Base-by-base conservation (phyloP, 257 asterid species). In the Solanum habrochaites region DNA sequence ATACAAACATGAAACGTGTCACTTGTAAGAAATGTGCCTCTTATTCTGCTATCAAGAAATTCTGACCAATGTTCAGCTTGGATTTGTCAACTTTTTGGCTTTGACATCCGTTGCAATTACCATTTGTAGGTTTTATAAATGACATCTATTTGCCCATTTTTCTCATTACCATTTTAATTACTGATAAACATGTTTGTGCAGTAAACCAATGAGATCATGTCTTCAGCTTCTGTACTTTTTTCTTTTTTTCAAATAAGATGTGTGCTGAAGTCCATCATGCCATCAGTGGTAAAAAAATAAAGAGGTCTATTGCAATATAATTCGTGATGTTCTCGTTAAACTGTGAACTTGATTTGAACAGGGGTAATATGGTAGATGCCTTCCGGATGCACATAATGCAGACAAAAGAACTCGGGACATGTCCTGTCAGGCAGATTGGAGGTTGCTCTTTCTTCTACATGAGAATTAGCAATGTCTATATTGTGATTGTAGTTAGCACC, bases 281-380 rank as follows among this genome's bases (percentile, higher is more conserved):
- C 12, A 74, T 40, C 35, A 23, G 18, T 14, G 10, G 85, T 47
- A 16, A 47, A 47, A 47, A 47, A 25, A 27, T 47, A 47, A 80
- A 49, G 69, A 81, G 20, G 69, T 49, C 69, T 16, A 31, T 45
- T 81, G 85, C 69, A 49, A 31, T 81, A 45, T 81, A 49, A 81
- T 37, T 29, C 1, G 62, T 49, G 85, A 49, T 49, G 29, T 29
- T 81, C 85, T 81, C 85, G 49, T 49, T 49, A 6, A 47, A 31
- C 69, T 29, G 29, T 49, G 67, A 81, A 6, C 69, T n/a, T 85
- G 62, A 86, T 89, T 73, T 83, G 4, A 86, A 81, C 92, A 97
- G 99, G 91, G 99, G 99, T 77, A 97, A 97, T 90, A 97, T 97
- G 99, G 99, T 97, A 88, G 99, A 97, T 94, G 99, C 99, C 87